Evolutionary conservation across 2,329 filamentous ascomycete species (phyloP), one percentile per base, ranked within the genome.

Genomic region (Hansfordia pulvinata): DNA sequence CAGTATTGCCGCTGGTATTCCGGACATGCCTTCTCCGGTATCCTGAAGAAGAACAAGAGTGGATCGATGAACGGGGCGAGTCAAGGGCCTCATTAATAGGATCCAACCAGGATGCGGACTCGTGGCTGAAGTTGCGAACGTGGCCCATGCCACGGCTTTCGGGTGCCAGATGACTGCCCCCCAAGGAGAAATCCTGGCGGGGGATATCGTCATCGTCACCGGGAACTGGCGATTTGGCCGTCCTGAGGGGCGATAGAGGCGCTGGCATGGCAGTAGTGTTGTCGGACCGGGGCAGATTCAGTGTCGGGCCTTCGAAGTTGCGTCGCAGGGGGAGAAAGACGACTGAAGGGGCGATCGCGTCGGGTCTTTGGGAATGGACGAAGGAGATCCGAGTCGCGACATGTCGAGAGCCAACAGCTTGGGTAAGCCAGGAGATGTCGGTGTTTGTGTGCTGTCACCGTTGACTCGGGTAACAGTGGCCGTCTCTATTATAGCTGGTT

Each of bases 31-130:
- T 82, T 35, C 78, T 66, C 34, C 71, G 65, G 25, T 80, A 54
- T 22, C 73, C 67, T 2, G 78, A 82, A 1, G 81, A 86, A 4
- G 77, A 74, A 25, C 81, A 65, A 0, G 86, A 93, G 47, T 85
- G 82, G 2, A 84, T 64, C 1, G 86, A 93, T 2, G 82, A 83
- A 3, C 69, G 64, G 4, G 74, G 76, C 1, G 86, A 93, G 11
- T 71, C 78, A 19, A 77, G 82, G 13, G 85, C 93, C 41, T 93
- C 86, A 46, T 93, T 82, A 30, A 92, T 90, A 2, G 84, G 88
- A 45, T 93, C 83, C n/a, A 93, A 55, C 86, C 86, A 93, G 1
- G 85, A 93, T 27, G 80, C 84, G 4, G 81, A 83, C 46, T 85
- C 82, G 34, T 78, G 76, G 43, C 82, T 88, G 8, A 69, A 64